phyloP scores from a whole-genome alignment of 352 stramenopile genomes.

The Phytophthora chlamydospora region DNA sequence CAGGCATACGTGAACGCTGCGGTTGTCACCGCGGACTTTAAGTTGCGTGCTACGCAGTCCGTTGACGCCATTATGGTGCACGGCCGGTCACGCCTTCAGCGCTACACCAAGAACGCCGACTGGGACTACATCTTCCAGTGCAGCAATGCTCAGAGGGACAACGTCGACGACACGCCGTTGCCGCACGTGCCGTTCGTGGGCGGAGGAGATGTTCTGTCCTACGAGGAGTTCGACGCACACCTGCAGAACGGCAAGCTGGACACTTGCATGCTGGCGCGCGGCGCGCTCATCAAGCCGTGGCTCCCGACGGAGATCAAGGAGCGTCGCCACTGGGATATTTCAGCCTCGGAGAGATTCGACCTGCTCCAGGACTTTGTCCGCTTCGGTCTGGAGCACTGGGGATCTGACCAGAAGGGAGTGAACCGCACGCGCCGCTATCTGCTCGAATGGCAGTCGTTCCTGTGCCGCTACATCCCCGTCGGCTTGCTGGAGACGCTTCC shows the following conservation, averaged over 20 bases:
- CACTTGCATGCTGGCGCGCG: constrained; percentile 91
- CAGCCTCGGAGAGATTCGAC: constrained; percentile 95
- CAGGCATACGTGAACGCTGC: constrained; percentile 80
- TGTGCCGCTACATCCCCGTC: constrained; percentile 98
- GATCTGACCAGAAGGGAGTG: constrained; percentile 97
- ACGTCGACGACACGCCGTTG: constrained; percentile 19
- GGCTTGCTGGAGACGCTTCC: constrained; percentile 95
- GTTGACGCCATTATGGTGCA: constrained; percentile 92
- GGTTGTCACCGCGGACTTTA: constrained; percentile 73
- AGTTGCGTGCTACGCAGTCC: constrained; percentile 63
- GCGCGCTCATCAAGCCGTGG: constrained; percentile 99
- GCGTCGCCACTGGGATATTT: constrained; percentile 97
- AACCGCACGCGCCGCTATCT: constrained; percentile 98
- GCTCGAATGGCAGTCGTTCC: constrained; percentile 99
- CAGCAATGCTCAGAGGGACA: constrained; percentile 63
- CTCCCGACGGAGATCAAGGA: constrained; percentile 99
- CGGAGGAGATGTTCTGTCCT: constrained; percentile 88
- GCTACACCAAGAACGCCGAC: constrained; percentile 98
- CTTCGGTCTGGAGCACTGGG: constrained; percentile 99
- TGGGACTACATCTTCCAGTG: constrained; percentile 98
- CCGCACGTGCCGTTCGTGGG: constrained; percentile 92
- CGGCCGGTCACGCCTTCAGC: constrained; percentile 95
- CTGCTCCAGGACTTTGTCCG: constrained; percentile 97
- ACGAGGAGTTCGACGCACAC: constrained; percentile 85
- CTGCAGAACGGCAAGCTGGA: constrained; percentile 84